Base-by-base conservation (phyloP, 2,329 filamentous ascomycete genomes). In the Diaporthe humulicola region DNA sequence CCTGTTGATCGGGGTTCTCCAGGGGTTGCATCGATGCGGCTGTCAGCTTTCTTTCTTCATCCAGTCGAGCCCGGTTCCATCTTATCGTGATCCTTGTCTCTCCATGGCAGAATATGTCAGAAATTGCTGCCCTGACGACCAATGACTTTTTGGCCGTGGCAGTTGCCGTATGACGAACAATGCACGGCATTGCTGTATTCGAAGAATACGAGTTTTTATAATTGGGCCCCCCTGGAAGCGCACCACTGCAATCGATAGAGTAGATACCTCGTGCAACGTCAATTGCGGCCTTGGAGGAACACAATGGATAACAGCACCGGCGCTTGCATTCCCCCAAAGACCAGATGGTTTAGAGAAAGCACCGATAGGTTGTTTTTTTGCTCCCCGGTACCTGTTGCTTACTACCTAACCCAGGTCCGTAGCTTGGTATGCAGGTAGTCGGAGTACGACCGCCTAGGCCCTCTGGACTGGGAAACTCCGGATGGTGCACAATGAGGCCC, bases 181-280 rank as follows among this genome's bases (percentile, higher is more conserved):
- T 45, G 58, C 64, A 60, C 71, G 73, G 40, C 75, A 76, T 74
- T 56, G 60, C 69, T 73, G 70, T 66, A 58, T 61, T 74, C 40
- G 28, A 74, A 57, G 61, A 76, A 76, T 76, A 76, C 75, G 75
- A 76, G 73, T 48, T 76, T 69, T 74, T 73, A 71, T 60, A 54
- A 73, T 76, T 70, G 52, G 74, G 36, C 22, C 69, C 73, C 75
- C 73, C 73, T 76, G 74, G 73, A 25, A 52, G 48, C 74, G 74
- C 48, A 76, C 74, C 67, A 64, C 70, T 57, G 52, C 42, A 60
- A 66, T 67, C 71, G 67, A 73, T 33, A 33, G 17, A 64, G 40
- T 22, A 64, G 60, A 48, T 74, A 30, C 40, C 54, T n/a, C 28
- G 74, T 75, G 58, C 60, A 48, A 75, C 74, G 15, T 57, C 40